Base-by-base conservation (phyloP, 2,329 filamentous ascomycete genomes). In the Sphaerulina musiva region DNA sequence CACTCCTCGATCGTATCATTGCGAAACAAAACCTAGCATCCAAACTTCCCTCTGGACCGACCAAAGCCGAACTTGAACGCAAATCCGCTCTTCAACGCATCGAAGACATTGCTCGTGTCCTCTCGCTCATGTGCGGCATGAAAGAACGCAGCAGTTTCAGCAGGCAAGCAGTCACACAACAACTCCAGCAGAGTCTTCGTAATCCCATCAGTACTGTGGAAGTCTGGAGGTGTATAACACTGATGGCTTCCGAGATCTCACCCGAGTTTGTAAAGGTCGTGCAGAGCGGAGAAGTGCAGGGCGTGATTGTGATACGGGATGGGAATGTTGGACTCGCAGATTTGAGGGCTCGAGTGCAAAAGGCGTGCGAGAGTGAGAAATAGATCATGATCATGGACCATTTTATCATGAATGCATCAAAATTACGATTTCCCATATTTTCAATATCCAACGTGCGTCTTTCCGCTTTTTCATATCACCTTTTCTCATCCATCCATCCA, bases 1-100 rank as follows among this genome's bases (percentile, higher is more conserved):
- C 71, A 42, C 73, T 79, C 17, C 72, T 78, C 40, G 75, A 77
- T 49, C 75, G 76, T 52, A 76, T 79, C 46, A 72, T 76, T 11
- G 76, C 76, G 17, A 79, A 78, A 62, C 74, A 78, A 62, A 68
- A 69, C 26, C 61, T 69, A 23, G 51, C 53, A 4, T 61, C 60
- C n/a, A 57, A 50, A 2, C 51, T 57, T 3, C 55, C 59, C 20
- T 45, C 55, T 1, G 68, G 72, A 0, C 74, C 73, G 1, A 70
- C 72, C 0, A 67, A 70, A 29, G 70, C 71, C 10, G 70, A 77
- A 47, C 67, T 74, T 4, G 71, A 73, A 40, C 75, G 75, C n/a
- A 67, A 63, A 47, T 70, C 74, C 0, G 76, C 76, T 2, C 70
- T 78, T 0, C 73, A 77, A 51, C 72, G 75, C 12, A 66, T 74